Evolutionary conservation across 148 eudicot species (phyloP), one percentile per base, ranked within the genome.

Genomic region (Heliamphora exappendiculata): DNA sequence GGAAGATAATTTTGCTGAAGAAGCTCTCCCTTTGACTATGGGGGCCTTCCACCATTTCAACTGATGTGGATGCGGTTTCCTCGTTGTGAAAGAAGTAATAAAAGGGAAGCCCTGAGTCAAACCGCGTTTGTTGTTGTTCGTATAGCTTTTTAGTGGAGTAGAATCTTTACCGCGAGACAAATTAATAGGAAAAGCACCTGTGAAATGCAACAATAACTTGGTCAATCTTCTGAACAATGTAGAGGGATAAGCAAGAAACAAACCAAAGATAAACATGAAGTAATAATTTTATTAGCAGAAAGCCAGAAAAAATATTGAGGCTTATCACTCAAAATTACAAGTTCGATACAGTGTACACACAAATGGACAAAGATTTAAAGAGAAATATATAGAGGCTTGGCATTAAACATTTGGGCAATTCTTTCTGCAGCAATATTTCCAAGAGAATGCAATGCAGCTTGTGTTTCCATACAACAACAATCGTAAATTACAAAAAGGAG

Each of bases 391-490:
- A 14, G 71, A n/a, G n/a, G 50, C 60, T 55, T 69, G 63, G 16
- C n/a, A 64, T 64, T 34, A 22, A 33, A 80, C n/a, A 24, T 55
- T 54, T 42, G 64, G 41, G 24, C 49, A 28, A 16, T 16, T 17
- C 5, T 67, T 49, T n/a, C 92, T 62, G 97, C 98, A 41, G 72
- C 84, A 72, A 94, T 88, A 79, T 84, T 92, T 34, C 83, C 98
- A 76, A 94, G 88, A 36, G 98, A 89, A 91, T 89, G 89, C 81
- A 94, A 84, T 49, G 96, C 96, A 73, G 94, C 96, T 97, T 94
- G 86, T 66, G 47, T 74, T 62, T 64, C 70, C 63, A 81, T 41
- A 42, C 33, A 83, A 60, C 20, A 64, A 78, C 37, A 51, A 58
- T 34, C 12, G 26, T 34, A 44, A 73, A 71, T 45, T 34, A 26